A percentile compares a stretch with the other conserved stretches of the same genome.
phyloP scores from a whole-genome alignment of 1,139 yeast species.

The Yamadazyma spencermartinsiae region DNA sequence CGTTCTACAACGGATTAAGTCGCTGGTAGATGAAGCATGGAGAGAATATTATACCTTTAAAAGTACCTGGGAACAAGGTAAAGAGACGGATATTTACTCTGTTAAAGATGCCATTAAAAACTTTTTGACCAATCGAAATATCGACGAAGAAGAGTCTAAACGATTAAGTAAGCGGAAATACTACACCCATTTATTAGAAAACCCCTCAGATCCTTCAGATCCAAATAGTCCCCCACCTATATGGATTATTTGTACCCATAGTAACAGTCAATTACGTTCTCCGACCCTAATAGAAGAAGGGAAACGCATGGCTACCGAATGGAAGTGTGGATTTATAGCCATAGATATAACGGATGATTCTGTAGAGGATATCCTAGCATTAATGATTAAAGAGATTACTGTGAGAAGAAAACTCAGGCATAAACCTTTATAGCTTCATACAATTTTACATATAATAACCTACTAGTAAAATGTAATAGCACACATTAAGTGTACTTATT shows the following conservation, averaged over 20 bases:
- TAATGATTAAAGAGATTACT: slow-evolving; percentile 59
- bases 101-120: slow-evolving; percentile 56
- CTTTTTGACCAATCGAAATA: slow-evolving; percentile 50
- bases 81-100: slow-evolving; percentile 67
- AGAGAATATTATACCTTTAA: slow-evolving; percentile 58
- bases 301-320: slow-evolving; percentile 49
- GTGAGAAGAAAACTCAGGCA: slow-evolving; percentile 37
- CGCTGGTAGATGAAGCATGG: slow-evolving; percentile 73
- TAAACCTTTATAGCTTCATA: too few species aligned
- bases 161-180: slow-evolving; percentile 17
- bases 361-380: slow-evolving; percentile 55
- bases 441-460: too few species aligned
- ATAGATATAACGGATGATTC: slow-evolving; percentile 50
- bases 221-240: slow-evolving; percentile 66
- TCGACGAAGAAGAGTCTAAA: slow-evolving; percentile 19
- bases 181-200: slow-evolving; percentile 19
- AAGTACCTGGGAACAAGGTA: slow-evolving; percentile 56
- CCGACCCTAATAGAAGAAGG: slow-evolving; percentile 61
- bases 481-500: too few species aligned
- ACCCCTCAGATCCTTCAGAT: slow-evolving; percentile 43
- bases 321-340: slow-evolving; percentile 67
- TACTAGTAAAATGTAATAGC: too few species aligned
- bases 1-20: slow-evolving; percentile 37
- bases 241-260: slow-evolving; percentile 64
- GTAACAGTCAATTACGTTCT: slow-evolving; percentile 54